Base-by-base conservation (phyloP, 441 rosid genomes). In the Hura crepitans region DNA sequence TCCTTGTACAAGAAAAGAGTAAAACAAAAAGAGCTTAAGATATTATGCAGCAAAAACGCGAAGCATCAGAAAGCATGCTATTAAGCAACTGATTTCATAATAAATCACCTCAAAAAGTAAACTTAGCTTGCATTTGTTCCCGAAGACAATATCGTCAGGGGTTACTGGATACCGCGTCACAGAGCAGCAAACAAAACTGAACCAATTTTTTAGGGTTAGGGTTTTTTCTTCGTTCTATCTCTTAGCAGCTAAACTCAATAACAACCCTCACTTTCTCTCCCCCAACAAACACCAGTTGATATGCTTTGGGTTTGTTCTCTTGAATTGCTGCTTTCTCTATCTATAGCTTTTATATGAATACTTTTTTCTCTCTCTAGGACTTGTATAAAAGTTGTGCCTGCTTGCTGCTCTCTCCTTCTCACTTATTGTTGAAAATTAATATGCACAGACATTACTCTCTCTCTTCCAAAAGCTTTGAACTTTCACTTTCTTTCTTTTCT, bases 151-250 rank as follows among this genome's bases (percentile, higher is more conserved):
- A 47, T 35, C 13, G 23, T 23, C 13, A 50, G 51, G 53, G 71
- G 69, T 69, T 65, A 73, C 77, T 42, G 75, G 61, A 33, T 59
- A 77, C 58, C 69, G 58, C 56, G 74, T 68, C 68, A 74, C 27
- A 63, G 35, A 74, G 74, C 53, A 77, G 73, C 69, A 77, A 42
- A 7, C 10, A 64, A 55, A 71, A n/a, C n/a, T 42, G 58, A 73
- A 69, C 18, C 62, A 39, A 47, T 60, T 58, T 70, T 74, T 69
- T 58, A 77, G 77, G 73, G 75, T 72, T 80, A 66, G 83, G 74
- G 74, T 47, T 71, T 71, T 70, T 28, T 30, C 47, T 37, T 55
- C 25, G 27, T 39, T 70, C 45, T 37, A 18, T 37, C 71, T 1
- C 43, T 27, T 17, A 27, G 30, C 2, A 43, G 3, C 72, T 28